Percentiles rank a stretch among this genome's conserved stretches.
Evolutionary conservation across 1,284 basidiomycete species (phyloP).

Genomic region (Laetiporus sulphureus): DNA sequence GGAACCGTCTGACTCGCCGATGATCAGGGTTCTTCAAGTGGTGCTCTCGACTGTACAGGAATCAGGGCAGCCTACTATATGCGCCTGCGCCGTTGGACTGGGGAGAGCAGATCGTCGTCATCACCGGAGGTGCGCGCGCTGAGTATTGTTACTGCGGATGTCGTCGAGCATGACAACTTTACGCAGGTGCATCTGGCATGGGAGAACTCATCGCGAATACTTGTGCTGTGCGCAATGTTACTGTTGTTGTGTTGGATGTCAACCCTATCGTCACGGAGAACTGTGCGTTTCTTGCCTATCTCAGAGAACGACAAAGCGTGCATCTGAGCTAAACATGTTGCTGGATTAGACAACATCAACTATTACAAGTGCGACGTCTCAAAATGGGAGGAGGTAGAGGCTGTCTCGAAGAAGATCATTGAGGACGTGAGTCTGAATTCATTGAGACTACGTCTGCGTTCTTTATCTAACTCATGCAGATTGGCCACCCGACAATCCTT

Average conservation of each 20-base stretch:
- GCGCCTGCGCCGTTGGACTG: constrained; percentile 62
- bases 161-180: background rate
- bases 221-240: constrained; percentile 73
- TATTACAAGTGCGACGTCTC: constrained; percentile 91
- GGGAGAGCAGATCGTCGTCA: constrained; percentile 80
- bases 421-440: constrained; percentile 52
- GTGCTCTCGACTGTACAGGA: constrained; percentile 66
- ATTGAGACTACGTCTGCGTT: background rate
- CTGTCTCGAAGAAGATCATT: constrained; percentile 60
- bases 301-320: background rate
- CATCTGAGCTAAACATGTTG: background rate
- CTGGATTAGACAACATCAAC: constrained; percentile 57
- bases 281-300: constrained; percentile 35
- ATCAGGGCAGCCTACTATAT: constrained; percentile 59
- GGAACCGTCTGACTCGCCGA: constrained; percentile 1
- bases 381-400: constrained; percentile 74
- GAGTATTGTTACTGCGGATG: background rate
- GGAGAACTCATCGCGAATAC: constrained; percentile 83
- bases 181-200: constrained; percentile 78
- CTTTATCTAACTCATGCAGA: constrained; percentile 32
- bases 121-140: constrained; percentile 71
- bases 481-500: constrained; percentile 85
- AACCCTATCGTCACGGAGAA: constrained; percentile 72
- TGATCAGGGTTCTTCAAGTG: constrained; percentile 59
- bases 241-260: constrained; percentile 82